Base-by-base conservation (phyloP, 257 asterid genomes). In the Solanum tarijense region DNA sequence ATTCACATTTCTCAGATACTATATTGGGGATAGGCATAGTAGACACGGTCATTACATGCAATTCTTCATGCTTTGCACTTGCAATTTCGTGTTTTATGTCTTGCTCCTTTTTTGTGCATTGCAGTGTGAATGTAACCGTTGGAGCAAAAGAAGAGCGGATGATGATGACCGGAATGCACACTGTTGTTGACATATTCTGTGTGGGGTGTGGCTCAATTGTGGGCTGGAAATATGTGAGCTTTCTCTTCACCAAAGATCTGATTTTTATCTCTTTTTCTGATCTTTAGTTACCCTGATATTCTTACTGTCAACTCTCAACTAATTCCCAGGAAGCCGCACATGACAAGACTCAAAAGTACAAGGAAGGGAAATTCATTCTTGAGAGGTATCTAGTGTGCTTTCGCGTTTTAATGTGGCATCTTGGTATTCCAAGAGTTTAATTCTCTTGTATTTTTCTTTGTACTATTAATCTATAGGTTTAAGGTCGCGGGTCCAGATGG, bases 201-300 rank as follows among this genome's bases (percentile, higher is more conserved):
- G 95, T 94, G 69, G 95, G 94, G 14, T 96, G 99, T 89, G 97
- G 98, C 86, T 90, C 98, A 18, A 88, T 92, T 85, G 93, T 94
- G 87, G 99, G 99, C 35, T 96, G 99, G 99, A 95, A 94, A 95
- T 96, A 96, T 82, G 98, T 96, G 85, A 92, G 95, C 39, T 55
- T 82, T 82, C 69, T 52, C 11, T 16, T 12, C 83, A 38, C 21
- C 21, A 38, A 71, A 46, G 72, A 8, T n/a, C 52, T 27, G 21
- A 55, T 52, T 84, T 81, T 85, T 10, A 23, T 8, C 60, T 86
- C 11, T 65, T 35, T 32, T 84, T 68, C 18, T 21, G 62, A 60
- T 86, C 66, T 65, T 11, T 43, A 38, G 25, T 88, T 58, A 84
- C 88, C 35, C 83, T 27, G 66, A 32, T 32, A 25, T 52, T 39